A percentile compares a stretch with the other conserved stretches of the same genome.
Conservation (phyloP, 345 rosid species). For the Lepidium africanum region DNA sequence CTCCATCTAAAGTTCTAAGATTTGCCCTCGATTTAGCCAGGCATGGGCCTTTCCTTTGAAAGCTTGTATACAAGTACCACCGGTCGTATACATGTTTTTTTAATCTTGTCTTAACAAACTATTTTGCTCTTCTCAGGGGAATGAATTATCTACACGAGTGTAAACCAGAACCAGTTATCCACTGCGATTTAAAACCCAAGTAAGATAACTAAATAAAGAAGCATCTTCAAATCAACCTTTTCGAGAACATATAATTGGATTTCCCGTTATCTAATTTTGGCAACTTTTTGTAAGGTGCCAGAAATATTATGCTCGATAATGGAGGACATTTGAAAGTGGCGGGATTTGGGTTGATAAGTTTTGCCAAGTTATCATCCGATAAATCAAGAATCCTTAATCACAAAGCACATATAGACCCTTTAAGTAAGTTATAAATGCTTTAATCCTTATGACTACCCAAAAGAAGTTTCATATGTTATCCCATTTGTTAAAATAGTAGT, state of each 20-base stretch:
- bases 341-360: conserved; percentile 73
- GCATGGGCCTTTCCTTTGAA: conserved; percentile 31
- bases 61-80: not conserved
- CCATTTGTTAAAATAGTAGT: not conserved
- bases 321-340: conserved; percentile 79
- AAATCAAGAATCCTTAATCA: conserved; percentile 52
- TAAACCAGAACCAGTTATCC: conserved; percentile 88
- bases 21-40: conserved; percentile 91
- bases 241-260: conserved; percentile 12
- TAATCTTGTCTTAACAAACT: not conserved
- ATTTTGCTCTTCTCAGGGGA: conserved; percentile 55
- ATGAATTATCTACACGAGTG: conserved; percentile 82
- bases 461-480: not conserved
- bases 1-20: conserved; percentile 72
- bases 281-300: conserved; percentile 96
- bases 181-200: conserved; percentile 90
- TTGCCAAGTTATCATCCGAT: conserved; percentile 51
- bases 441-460: not conserved
- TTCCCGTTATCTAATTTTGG: conserved; percentile 54
- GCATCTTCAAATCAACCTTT: conserved; percentile 20
- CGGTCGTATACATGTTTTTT: not conserved
- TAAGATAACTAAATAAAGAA: conserved; percentile 62
- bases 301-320: conserved; percentile 95
- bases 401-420: conserved; percentile 37
- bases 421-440: conserved; percentile 49